Evolutionary conservation across 2,329 filamentous ascomycete species (phyloP), one percentile per base, ranked within the genome.

Genomic region (Stemphylium beticola): DNA sequence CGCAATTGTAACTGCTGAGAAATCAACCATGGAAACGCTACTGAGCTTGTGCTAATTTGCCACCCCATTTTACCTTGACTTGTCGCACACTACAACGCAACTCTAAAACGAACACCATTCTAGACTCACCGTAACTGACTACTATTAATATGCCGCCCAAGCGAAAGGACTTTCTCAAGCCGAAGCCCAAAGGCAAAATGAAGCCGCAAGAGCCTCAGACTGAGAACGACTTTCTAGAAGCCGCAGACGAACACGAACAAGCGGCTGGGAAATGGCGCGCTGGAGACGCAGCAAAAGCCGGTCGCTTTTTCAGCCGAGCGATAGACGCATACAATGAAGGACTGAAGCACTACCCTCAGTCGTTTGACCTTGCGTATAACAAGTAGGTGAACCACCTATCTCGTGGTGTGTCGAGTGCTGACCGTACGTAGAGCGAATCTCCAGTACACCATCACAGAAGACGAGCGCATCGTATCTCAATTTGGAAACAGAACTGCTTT

Each of bases 361-460:
- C 82, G 17, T 87, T 91, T 73, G 89, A 91, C 74, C 79, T 91
- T 32, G 87, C 88, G 10, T 91, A 91, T 72, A 91, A 91, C 73
- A 90, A 89, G 84, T 87, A 73, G 64, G 82, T 75, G 5, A 9
- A 20, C 4, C 3, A 11, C 8, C 5, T 12, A 3, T 36, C 8
- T 18, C 29, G 37, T 14, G 31, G 2, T 11, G 6, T 2, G 2
- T 2, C 9, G 22, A 20, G 15, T 49, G 18, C 49, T 64, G 14
- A 64, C n/a, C 24, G 14, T 4, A 53, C 37, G 4, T 57, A 88
- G 85, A 76, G 88, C 88, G 22, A 82, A 87, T 58, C 80, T 91
- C 29, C 83, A 90, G 71, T 86, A 89, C 67, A 86, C 89, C 67
- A 82, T 91, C 54, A 85, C 86, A 17, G 87, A 89, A 58, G 85